phyloP scores from a whole-genome alignment of 805 yeast species.

The Wickerhamomyces silvicola region DNA sequence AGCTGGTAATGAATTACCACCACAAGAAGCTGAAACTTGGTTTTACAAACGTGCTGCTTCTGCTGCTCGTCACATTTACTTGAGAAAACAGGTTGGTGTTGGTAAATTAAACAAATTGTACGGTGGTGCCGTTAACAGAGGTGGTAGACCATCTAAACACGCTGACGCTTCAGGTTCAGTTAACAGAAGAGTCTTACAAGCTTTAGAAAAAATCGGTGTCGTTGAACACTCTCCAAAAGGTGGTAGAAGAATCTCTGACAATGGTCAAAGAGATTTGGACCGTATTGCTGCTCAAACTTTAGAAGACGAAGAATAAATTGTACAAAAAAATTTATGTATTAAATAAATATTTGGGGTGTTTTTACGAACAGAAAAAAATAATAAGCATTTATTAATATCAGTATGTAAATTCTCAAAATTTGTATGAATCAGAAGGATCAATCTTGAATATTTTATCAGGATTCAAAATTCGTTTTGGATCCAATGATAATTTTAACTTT shows the following conservation, averaged over 20 bases:
- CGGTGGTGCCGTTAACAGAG: slow-evolving; percentile 99
- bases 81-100: slow-evolving; percentile 98
- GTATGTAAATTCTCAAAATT: neutral
- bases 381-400: slow-evolving; percentile 3
- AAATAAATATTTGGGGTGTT: slow-evolving; percentile 10
- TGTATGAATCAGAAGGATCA: slow-evolving; percentile 36
- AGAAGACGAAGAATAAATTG: slow-evolving; percentile 67
- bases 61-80: slow-evolving; percentile 99
- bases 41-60: slow-evolving; percentile 99
- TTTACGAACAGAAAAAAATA: slow-evolving; percentile 8
- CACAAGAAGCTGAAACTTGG: slow-evolving; percentile 99
- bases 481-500: slow-evolving; percentile 58
- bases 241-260: slow-evolving; percentile 98
- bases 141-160: slow-evolving; percentile 97
- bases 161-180: slow-evolving; percentile 98
- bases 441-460: slow-evolving; percentile 68
- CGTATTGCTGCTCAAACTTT: slow-evolving; percentile 99
- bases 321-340: slow-evolving; percentile 6
- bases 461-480: slow-evolving; percentile 62
- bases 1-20: slow-evolving; percentile 98
- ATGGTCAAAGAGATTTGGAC: slow-evolving; percentile 99
- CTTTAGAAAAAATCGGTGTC: slow-evolving; percentile 97
- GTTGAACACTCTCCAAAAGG: slow-evolving; percentile 95
- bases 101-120: slow-evolving; percentile 98
- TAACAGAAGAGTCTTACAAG: slow-evolving; percentile 97